Conservation (phyloP, 176 grass and related monocot genomes). For the Ensete glaucum region DNA sequence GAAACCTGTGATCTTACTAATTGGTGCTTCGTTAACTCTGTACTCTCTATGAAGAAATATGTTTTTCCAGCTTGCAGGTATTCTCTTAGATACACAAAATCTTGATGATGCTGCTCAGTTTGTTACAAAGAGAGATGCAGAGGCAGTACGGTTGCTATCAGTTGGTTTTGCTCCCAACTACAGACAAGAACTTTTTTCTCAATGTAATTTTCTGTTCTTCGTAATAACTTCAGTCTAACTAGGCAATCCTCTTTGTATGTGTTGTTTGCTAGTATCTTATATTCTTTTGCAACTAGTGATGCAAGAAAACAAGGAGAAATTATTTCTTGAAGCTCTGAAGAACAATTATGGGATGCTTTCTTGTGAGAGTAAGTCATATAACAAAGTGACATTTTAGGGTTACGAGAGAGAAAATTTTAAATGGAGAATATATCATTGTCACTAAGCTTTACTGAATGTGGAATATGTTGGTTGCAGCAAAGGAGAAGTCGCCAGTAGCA, state of each 20-base stretch:
- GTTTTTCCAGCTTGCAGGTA: constrained; percentile 52
- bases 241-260: not conserved
- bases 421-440: not conserved
- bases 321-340: constrained; percentile 44
- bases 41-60: not conserved
- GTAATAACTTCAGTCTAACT: constrained; percentile 1
- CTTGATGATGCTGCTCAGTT: constrained; percentile 27
- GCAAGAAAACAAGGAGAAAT: constrained; percentile 42
- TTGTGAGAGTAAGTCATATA: constrained; percentile 26
- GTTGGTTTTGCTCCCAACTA: constrained; percentile 25
- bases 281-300: constrained; percentile 39
- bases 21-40: not conserved
- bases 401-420: too few species aligned
- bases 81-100: constrained; percentile 51
- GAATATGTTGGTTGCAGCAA: constrained; percentile 26
- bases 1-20: constrained; percentile 13
- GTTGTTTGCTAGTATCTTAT: constrained; percentile 8
- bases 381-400: not conserved
- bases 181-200: constrained; percentile 46
- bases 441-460: constrained; percentile 14
- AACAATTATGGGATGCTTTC: constrained; percentile 32
- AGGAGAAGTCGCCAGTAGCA: constrained; percentile 16
- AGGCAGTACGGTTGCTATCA: constrained; percentile 46
- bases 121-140: constrained; percentile 50
- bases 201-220: constrained; percentile 41